Evolutionary conservation across 306 rosid species (phyloP), one percentile per base, ranked within the genome.

Genomic region (Cyamopsis tetragonoloba): DNA sequence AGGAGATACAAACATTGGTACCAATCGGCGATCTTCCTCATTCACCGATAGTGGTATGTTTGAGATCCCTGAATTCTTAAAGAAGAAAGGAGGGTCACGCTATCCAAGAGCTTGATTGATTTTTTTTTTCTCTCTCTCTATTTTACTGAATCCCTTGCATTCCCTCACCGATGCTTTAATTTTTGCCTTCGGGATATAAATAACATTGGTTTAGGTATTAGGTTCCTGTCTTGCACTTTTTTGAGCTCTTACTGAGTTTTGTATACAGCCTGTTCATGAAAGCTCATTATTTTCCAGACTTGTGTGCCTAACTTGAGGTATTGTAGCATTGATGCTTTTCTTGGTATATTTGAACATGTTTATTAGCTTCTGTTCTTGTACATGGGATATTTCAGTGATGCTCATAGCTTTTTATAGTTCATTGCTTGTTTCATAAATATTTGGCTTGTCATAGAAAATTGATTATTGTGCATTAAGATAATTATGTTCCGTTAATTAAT

Each of bases 51-150:
- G 87, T 22, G 66, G 95, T 53, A 62, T 78, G 32, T 85, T 89
- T 12, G 95, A 91, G 72, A 91, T 91, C 72, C 96, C 98, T 1
- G 96, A 91, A 82, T 89, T 89, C 80, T 63, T 89, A 61, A 83
- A 79, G 85, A 87, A 87, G 87, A 89, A 87, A 80, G 96, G 96
- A 1, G 85, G 89, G 26, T 83, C 89, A 1, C 95, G 86, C 51
- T 87, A 81, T 76, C 95, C 96, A 8, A 83, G 96, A 72, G 84
- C 67, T 23, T 87, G 68, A 87, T 56, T n/a, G n/a, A 12, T 49
- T 59, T 32, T 65, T 10, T 37, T 34, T 12, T n/a, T n/a, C n/a
- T n/a, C n/a, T n/a, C n/a, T n/a, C n/a, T 46, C 51, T 41, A 24
- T 48, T 22, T 24, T 39, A 20, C 37, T 32, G 13, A 3, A 12